A percentile compares a stretch with the other conserved stretches of the same genome.
phyloP scores from a whole-genome alignment of 2,329 filamentous ascomycete species.

The Dactylella cylindrospora region DNA sequence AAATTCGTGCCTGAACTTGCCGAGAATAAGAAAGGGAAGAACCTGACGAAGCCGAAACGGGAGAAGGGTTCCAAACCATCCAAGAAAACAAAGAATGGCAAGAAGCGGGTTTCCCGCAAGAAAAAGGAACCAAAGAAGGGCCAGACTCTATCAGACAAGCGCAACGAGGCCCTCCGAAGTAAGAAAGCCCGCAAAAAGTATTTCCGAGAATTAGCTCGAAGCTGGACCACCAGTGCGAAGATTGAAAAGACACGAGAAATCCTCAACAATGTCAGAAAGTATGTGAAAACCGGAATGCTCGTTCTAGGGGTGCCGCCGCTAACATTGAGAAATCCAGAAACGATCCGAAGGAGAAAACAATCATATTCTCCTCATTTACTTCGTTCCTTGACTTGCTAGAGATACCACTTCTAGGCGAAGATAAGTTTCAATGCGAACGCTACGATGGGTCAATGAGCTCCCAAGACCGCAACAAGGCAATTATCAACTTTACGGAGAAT shows the following conservation, averaged over 20 bases:
- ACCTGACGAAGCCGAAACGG: slow-evolving; percentile 47
- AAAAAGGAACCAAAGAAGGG: slow-evolving; percentile 50
- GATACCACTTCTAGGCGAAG: slow-evolving; percentile 64
- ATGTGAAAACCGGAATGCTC: slow-evolving; percentile 51
- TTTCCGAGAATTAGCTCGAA: slow-evolving; percentile 49
- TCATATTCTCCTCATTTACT: slow-evolving; percentile 81
- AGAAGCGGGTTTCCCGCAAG: slow-evolving; percentile 52
- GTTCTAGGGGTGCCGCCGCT: too few species aligned
- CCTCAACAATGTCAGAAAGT: slow-evolving; percentile 53
- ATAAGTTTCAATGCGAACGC: slow-evolving; percentile 59
- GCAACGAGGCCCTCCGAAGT: slow-evolving; percentile 67
- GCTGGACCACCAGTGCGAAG: slow-evolving; percentile 75
- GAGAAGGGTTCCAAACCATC: slow-evolving; percentile 23
- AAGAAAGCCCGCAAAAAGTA: slow-evolving; percentile 65
- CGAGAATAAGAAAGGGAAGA: slow-evolving; percentile 42
- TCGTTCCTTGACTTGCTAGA: slow-evolving; percentile 75
- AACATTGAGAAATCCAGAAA: slow-evolving; percentile 55
- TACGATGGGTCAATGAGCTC: slow-evolving; percentile 77
- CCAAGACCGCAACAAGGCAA: slow-evolving; percentile 65
- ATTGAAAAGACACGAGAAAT: slow-evolving; percentile 69
- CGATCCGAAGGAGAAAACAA: slow-evolving; percentile 66
- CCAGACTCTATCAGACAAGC: slow-evolving; percentile 65
- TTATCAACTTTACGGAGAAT: slow-evolving; percentile 67
- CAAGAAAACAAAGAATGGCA: slow-evolving; percentile 53
- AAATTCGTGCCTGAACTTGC: slow-evolving; percentile 46